Conservation (phyloP, 1,284 basidiomycete genomes). For the Trametes pubescens region DNA sequence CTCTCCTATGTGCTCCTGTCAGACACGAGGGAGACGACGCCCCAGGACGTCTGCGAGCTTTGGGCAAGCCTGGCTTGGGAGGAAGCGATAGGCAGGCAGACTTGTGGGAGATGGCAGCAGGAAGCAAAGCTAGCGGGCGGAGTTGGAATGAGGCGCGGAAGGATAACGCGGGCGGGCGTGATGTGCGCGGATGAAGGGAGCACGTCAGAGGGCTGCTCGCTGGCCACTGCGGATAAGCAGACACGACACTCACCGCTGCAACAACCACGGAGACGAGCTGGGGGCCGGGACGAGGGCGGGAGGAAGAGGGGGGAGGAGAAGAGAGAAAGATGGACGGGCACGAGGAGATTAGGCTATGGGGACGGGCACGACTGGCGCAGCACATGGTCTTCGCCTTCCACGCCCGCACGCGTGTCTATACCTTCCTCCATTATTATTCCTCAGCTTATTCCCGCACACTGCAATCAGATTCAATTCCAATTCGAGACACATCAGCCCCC, state of each 20-base stretch:
- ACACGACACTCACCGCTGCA: constrained; percentile 30
- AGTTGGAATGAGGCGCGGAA: constrained; percentile 35
- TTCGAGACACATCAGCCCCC: constrained; percentile 22
- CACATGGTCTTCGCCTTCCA: constrained; percentile 39
- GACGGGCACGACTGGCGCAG: constrained; percentile 28
- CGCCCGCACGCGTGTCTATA: constrained; percentile 37
- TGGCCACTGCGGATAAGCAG: neutral
- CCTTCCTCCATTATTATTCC: constrained; percentile 27
- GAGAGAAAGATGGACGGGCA: constrained; percentile 28
- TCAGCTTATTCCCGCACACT: neutral
- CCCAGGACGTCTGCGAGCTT: constrained; percentile 39
- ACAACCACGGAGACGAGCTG: constrained; percentile 30
- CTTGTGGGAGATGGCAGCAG: constrained; percentile 43
- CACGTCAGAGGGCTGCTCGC: constrained; percentile 22
- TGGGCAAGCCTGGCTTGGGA: constrained; percentile 35
- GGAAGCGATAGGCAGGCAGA: constrained; percentile 39
- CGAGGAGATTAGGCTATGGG: constrained; percentile 32
- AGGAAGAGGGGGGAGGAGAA: constrained; percentile 30
- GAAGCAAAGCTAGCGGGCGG: constrained; percentile 40
- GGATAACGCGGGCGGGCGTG: constrained; percentile 30
- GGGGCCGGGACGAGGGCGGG: constrained; percentile 35
- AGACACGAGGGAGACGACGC: constrained; percentile 33
- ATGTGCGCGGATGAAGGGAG: constrained; percentile 19
- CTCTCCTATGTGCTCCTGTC: constrained; percentile 31
- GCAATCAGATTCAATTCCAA: constrained; percentile 24